These are phyloP conservation scores for Ceratobasidium sp. DNA, from an alignment of 1,284 basidiomycete species.

Conservation along the genomic window DNA sequence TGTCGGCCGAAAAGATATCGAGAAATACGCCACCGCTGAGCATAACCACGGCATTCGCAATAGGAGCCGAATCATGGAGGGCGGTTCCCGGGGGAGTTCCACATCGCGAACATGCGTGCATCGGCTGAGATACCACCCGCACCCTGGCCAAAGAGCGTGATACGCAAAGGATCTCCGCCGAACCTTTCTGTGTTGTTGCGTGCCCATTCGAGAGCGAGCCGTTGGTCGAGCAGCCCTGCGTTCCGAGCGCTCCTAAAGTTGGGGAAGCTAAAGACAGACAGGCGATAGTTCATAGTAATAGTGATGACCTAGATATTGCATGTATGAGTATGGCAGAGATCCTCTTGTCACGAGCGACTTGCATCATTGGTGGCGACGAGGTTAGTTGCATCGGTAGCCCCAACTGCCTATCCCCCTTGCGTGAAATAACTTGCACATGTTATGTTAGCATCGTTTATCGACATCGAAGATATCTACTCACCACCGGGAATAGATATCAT, in stretches of 20 bases:
- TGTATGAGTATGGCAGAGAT: neutral
- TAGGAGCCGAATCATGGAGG: neutral
- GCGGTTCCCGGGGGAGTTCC: neutral
- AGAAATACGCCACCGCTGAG: slow-evolving; percentile 19
- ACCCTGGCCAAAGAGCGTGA: slow-evolving; percentile 68
- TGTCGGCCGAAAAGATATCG: slow-evolving; percentile 14
- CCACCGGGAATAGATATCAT: slow-evolving; percentile 11
- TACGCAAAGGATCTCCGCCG: slow-evolving; percentile 63
- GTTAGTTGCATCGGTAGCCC: slow-evolving; percentile 12
- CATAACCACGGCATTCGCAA: neutral
- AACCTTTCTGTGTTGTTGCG: slow-evolving; percentile 59
- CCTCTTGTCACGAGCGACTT: neutral
- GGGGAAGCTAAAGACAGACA: slow-evolving; percentile 14
- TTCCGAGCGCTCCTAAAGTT: slow-evolving; percentile 48
- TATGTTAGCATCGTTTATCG: neutral
- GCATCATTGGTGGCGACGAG: slow-evolving; percentile 4
- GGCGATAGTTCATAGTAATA: neutral
- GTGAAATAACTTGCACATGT: neutral
- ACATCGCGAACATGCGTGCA: slow-evolving; percentile 4
- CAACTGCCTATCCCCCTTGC: slow-evolving; percentile 18
- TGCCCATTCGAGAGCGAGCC: slow-evolving; percentile 58
- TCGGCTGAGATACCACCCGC: slow-evolving; percentile 58
- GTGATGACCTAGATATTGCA: neutral
- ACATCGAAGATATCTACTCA: neutral
- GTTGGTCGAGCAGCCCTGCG: slow-evolving; percentile 60